Percentiles rank a stretch among this genome's conserved stretches.
Conservation (phyloP, 176 grass and related monocot species). For the Carex myosuroides region DNA sequence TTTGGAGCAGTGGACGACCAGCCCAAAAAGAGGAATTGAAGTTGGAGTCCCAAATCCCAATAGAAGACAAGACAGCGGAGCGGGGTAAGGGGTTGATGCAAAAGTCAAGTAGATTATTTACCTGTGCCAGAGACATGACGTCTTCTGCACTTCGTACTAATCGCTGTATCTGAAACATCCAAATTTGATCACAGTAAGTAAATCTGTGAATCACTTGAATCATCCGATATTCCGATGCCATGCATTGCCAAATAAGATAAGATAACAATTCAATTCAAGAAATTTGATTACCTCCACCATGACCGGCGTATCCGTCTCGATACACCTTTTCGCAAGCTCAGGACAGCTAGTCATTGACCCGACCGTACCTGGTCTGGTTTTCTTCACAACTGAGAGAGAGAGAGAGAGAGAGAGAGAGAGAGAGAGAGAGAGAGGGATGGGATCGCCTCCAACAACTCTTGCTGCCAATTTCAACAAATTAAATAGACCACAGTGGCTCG, state of each 20-base stretch:
- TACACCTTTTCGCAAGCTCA: conserved; percentile 52
- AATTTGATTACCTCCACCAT: conserved; percentile 63
- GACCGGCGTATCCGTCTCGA: conserved; percentile 80
- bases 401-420: background rate
- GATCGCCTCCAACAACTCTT: conserved; percentile 10
- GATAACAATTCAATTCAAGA: too few species aligned
- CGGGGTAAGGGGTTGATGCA: too few species aligned
- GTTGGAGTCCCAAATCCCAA: background rate
- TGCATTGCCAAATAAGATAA: background rate
- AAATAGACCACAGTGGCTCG: background rate
- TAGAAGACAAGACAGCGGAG: background rate
- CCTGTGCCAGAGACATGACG: conserved; percentile 86
- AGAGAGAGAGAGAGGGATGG: background rate
- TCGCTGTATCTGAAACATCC: conserved; percentile 60
- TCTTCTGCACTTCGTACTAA: conserved; percentile 49
- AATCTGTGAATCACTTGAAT: background rate
- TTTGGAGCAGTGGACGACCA: too few species aligned
- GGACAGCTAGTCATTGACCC: conserved; percentile 46
- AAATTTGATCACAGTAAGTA: background rate
- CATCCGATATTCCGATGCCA: background rate
- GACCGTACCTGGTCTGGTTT: background rate
- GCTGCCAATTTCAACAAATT: background rate
- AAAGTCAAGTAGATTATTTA: conserved; percentile 5
- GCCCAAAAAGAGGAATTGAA: background rate
- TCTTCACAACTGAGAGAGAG: background rate